Evolutionary conservation across 2,329 filamentous ascomycete species (phyloP).

Genomic region (Venturiaceae sp.): DNA sequence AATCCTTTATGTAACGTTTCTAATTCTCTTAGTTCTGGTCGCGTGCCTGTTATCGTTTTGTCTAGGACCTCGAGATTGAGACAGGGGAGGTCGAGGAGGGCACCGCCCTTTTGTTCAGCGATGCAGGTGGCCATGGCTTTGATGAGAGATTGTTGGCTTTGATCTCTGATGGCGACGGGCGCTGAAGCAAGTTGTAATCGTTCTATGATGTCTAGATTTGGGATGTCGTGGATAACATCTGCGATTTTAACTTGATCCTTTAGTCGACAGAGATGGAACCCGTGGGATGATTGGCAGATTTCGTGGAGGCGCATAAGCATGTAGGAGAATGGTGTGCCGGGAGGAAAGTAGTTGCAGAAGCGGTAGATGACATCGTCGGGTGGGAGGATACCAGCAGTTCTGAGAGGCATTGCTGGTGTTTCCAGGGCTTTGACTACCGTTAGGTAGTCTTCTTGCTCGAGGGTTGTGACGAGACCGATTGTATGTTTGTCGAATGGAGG

Average conservation of each 20-base stretch:
- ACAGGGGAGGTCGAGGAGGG: constrained; percentile 59
- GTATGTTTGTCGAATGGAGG: constrained; percentile 14
- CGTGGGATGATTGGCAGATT: constrained; percentile 50
- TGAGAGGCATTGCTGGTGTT: constrained; percentile 54
- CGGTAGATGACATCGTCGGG: constrained; percentile 60
- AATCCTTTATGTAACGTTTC: constrained; percentile 75
- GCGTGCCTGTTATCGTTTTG: constrained; percentile 28
- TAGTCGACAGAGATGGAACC: constrained; percentile 62
- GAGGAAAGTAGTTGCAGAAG: constrained; percentile 75
- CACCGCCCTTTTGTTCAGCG: constrained; percentile 54
- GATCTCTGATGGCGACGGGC: constrained; percentile 51
- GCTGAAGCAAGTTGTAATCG: constrained; percentile 66
- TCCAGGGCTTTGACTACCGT: constrained; percentile 54
- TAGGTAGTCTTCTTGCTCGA: constrained; percentile 60
- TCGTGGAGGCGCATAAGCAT: constrained; percentile 68
- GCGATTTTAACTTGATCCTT: constrained; percentile 56
- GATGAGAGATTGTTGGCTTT: constrained; percentile 40
- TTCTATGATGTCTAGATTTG: constrained; percentile 59
- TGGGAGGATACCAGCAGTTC: constrained; percentile 63
- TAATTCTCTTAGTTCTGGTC: constrained; percentile 55
- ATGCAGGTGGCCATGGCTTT: constrained; percentile 60
- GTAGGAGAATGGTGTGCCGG: constrained; percentile 71
- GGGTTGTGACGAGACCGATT: constrained; percentile 69
- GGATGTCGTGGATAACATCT: constrained; percentile 63
- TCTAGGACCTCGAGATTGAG: constrained; percentile 70